Base-by-base conservation (phyloP, 2,329 filamentous ascomycete species). In the Ustulina deusta region DNA sequence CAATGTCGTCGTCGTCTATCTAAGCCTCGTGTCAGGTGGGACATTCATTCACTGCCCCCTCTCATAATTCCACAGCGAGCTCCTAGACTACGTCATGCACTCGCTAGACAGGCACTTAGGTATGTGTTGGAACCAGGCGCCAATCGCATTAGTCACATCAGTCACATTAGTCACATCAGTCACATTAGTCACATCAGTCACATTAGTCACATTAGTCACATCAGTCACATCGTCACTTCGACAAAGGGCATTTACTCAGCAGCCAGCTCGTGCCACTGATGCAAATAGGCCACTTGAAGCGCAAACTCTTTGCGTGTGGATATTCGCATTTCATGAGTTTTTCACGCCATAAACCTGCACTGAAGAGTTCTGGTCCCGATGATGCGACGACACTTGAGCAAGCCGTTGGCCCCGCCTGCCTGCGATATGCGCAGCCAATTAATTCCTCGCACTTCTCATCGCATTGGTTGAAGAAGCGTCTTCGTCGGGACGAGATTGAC, bases 401-500 rank as follows among this genome's bases (percentile, higher is more conserved):
- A 48, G 15, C n/a, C 20, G 15, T 32, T 22, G 0, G 38, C 52
- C 58, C 36, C 29, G 59, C 57, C 32, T 51, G 34, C 27, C 29
- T 36, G 32, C 25, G 20, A 51, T 36, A 27, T 46, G 32, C 52
- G 52, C 20, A 55, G 64, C 51, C 54, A 59, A 63, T 46, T 20
- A n/a, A 44, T 54, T 64, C 48, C 54, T 56, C 49, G 61, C 56
- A 36, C 20, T 57, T 60, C 40, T 32, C 17, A 49, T 34, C 15
- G 46, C 22, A 25, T 54, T 22, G 42, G 44, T 13, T 38, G 36
- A 61, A 46, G 27, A 52, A 49, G 15, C 2, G 32, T 40, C 29
- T 61, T 58, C 57, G 46, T 65, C 66, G 66, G 66, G 29, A 38
- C n/a, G 61, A 68, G 61, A 65, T 65, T 29, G 32, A 57, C 66